These are phyloP conservation scores for Colletotrichum musicola DNA, from an alignment of 2,329 filamentous ascomycete genomes.

Conservation along the genomic window DNA sequence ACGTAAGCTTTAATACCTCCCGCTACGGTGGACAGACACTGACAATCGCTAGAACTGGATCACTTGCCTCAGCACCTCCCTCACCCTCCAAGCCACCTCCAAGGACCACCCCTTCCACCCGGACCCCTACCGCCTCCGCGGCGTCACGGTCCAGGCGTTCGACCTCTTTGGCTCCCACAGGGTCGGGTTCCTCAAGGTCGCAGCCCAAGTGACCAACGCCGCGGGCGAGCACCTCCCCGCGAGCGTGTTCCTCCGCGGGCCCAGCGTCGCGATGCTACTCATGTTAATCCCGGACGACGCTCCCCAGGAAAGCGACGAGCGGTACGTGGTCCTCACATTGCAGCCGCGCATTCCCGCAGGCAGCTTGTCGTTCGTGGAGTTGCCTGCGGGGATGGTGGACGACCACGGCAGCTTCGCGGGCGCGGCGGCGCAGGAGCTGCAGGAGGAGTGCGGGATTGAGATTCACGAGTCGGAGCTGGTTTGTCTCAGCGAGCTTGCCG, in stretches of 20 bases:
- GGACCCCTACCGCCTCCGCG: conserved; percentile 65
- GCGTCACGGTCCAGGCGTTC: conserved; percentile 65
- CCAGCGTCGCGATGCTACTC: conserved; percentile 72
- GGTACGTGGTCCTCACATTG: conserved; percentile 69
- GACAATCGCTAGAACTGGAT: conserved; percentile 60
- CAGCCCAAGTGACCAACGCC: conserved; percentile 60
- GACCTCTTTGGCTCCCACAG: conserved; percentile 62
- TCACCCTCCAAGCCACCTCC: conserved; percentile 56
- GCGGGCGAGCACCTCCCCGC: conserved; percentile 65
- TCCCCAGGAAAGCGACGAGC: conserved; percentile 55
- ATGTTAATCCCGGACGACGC: conserved; percentile 67
- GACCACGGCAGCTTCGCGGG: conserved; percentile 67
- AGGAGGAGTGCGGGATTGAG: conserved; percentile 69
- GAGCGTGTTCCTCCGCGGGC: conserved; percentile 68
- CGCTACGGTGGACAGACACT: conserved; percentile 3
- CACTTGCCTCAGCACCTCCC: conserved; percentile 58
- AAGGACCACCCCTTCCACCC: conserved; percentile 64
- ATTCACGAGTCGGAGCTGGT: conserved; percentile 62
- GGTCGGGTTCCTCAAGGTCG: conserved; percentile 70
- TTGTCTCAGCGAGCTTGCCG: conserved; percentile 65
- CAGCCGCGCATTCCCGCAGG: conserved; percentile 69
- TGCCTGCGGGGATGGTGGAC: conserved; percentile 72
- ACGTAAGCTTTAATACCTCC: conserved; percentile 46
- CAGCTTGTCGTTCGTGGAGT: conserved; percentile 66
- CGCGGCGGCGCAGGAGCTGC: conserved; percentile 69